phyloP scores from a whole-genome alignment of 257 asterid species.

The Marsdenia floribunda region DNA sequence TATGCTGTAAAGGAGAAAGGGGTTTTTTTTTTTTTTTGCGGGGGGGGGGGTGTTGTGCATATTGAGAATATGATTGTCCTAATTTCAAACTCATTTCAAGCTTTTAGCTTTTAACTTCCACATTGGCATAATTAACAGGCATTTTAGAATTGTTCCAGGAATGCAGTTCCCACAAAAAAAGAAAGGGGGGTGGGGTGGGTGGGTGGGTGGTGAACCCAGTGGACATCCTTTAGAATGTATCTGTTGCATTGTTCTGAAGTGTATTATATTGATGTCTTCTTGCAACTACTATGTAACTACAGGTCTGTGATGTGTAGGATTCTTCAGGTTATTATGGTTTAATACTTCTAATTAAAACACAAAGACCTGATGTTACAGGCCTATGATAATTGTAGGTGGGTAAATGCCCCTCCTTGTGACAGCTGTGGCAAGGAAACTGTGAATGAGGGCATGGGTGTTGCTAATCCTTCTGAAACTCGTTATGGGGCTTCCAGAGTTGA shows the following conservation, averaged over 20 bases:
- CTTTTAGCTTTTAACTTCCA: background rate
- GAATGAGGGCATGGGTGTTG: constrained; percentile 69
- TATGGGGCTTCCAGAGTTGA: constrained; percentile 85
- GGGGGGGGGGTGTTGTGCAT: too few relatives aligned
- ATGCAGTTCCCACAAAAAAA: background rate
- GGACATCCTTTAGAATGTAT: background rate
- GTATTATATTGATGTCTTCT: background rate
- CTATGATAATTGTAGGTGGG: constrained; percentile 64
- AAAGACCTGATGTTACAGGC: constrained; percentile 7
- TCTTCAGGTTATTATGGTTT: background rate
- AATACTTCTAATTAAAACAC: background rate
- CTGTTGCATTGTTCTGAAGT: background rate
- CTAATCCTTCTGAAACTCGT: constrained; percentile 54
- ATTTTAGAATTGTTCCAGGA: background rate
- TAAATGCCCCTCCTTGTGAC: constrained; percentile 85
- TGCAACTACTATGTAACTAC: background rate
- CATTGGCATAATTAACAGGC: too few relatives aligned
- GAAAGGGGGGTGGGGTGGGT: too few relatives aligned
- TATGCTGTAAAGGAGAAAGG: background rate
- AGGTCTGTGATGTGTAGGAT: background rate
- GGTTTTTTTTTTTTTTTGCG: too few relatives aligned
- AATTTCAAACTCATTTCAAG: background rate
- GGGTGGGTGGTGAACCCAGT: background rate
- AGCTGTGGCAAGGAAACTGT: constrained; percentile 62
- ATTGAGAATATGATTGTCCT: background rate